Evolutionary conservation across 345 rosid species (phyloP), one percentile per base, ranked within the genome.

Genomic region (Rhodamnia argentea): DNA sequence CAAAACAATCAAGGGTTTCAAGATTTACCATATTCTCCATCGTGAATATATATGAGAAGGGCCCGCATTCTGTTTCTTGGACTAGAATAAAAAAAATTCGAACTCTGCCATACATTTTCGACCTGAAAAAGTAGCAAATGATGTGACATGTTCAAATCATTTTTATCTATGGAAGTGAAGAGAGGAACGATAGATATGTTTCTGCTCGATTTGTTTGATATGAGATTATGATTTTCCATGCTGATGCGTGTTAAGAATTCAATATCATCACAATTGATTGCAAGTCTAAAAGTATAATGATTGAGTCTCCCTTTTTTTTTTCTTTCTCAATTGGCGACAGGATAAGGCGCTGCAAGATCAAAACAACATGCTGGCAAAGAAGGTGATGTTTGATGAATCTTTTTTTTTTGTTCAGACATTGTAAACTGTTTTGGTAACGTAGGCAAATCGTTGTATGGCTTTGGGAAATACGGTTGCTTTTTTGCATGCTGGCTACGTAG

Each of bases 331-430:
- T 59, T 13, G 55, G n/a, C 37, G 32, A 64, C 90, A 96, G 99
- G 96, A 92, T 52, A 96, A 95, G 88, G 90, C 91, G 85, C 84
- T 96, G 88, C 95, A 90, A 82, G 98, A 93, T 84, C 96, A 92
- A 88, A 94, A 95, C 86, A 94, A 92, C 85, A 55, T 87, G 84
- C 97, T 96, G 55, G 90, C 92, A 10, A 93, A 92, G 90, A 92
- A 96, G 99, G 99, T 97, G 56, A 88, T 58, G 52, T 47, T 44
- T 6, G 40, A 82, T 23, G 14, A 57, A 37, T 37, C 40, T 37
- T 42, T 54, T 56, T 26, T 70, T 27, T n/a, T 70, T 27, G 13
- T 64, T 13, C n/a, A 9, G n/a, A 23, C n/a, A 56, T 22, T 9
- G 8, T 22, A 1, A 4, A 56, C 59, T 37, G 44, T 70, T 70